A percentile compares a stretch with the other conserved stretches of the same genome.
Conservation (phyloP, 352 stramenopile species). For the Phytophthora crassamura region DNA sequence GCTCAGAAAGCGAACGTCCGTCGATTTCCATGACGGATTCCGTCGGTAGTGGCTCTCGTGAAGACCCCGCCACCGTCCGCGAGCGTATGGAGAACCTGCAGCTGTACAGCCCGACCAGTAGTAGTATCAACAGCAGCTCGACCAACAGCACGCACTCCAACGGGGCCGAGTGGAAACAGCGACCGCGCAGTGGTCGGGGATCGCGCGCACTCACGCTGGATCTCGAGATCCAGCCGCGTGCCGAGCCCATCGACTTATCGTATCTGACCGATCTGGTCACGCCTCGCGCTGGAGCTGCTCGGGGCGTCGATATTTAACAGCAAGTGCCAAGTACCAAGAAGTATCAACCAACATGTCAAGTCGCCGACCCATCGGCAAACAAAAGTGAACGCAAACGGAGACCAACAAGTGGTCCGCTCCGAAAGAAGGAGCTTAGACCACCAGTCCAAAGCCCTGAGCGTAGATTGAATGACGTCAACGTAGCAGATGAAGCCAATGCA, state of each 20-base stretch:
- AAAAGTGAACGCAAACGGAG: background rate
- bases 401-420: constrained; percentile 8
- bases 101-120: constrained; percentile 28
- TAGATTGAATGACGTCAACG: constrained; percentile 19
- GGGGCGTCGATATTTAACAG: constrained; percentile 43
- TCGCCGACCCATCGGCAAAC: background rate
- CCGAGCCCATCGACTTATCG: constrained; percentile 52
- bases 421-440: constrained; percentile 25
- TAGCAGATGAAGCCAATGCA: constrained; percentile 28
- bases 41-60: constrained; percentile 31
- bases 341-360: constrained; percentile 27
- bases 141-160: constrained; percentile 20
- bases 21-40: constrained; percentile 50
- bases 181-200: constrained; percentile 16
- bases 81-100: constrained; percentile 29
- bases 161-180: constrained; percentile 20
- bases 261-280: constrained; percentile 57
- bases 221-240: constrained; percentile 24
- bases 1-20: constrained; percentile 24
- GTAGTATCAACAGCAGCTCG: constrained; percentile 20
- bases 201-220: constrained; percentile 33
- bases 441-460: constrained; percentile 18
- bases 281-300: constrained; percentile 30
- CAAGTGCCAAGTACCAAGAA: constrained; percentile 6
- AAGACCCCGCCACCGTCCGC: constrained; percentile 24